These are phyloP conservation scores for Emergomyces africanus DNA, from an alignment of 2,329 filamentous ascomycete species.

Conservation along the genomic window DNA sequence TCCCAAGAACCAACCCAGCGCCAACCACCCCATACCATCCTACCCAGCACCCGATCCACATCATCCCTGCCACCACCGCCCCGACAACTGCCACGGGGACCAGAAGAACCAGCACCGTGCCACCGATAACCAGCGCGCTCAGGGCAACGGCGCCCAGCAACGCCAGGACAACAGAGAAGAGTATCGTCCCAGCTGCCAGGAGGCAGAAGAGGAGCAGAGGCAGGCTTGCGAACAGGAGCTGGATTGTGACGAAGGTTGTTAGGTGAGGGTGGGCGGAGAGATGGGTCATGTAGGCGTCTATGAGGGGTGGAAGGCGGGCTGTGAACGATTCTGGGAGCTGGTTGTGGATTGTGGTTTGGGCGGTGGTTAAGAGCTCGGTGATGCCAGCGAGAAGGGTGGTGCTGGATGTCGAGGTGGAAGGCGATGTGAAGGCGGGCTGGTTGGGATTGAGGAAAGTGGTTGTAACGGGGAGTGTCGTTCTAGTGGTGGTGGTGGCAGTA, in stretches of 20 bases:
- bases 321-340: neutral
- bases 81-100: constrained; percentile 52
- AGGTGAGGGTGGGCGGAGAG: constrained; percentile 52
- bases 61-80: constrained; percentile 40
- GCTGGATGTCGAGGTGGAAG: neutral
- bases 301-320: neutral
- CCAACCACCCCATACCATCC: constrained; percentile 32
- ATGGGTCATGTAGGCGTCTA: constrained; percentile 41
- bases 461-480: neutral
- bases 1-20: constrained; percentile 1
- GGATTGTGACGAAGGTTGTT: constrained; percentile 54
- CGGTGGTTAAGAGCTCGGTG: neutral
- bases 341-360: neutral
- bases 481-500: neutral
- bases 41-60: constrained; percentile 56
- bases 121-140: constrained; percentile 22
- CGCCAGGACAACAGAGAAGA: constrained; percentile 50
- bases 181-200: constrained; percentile 50
- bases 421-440: neutral
- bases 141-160: constrained; percentile 33
- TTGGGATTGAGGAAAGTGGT: neutral
- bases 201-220: constrained; percentile 52
- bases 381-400: neutral
- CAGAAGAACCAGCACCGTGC: constrained; percentile 49
- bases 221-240: constrained; percentile 51